Evolutionary conservation across 140 eudicot genomes (phyloP).

Genomic region (Oenanthe javanica): DNA sequence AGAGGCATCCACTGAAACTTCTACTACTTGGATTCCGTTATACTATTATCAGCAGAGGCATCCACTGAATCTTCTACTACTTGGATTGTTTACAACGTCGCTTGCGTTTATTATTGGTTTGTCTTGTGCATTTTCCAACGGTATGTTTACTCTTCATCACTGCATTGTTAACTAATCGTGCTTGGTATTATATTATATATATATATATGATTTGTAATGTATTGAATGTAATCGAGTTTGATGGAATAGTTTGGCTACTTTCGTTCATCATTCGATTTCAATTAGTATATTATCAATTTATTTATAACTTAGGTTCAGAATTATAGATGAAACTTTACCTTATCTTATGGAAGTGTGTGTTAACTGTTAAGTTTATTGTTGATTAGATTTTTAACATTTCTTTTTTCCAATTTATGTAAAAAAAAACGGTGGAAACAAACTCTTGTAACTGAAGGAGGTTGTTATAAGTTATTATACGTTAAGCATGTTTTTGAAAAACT

Average conservation of each 20-base stretch:
- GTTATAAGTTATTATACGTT: not conserved
- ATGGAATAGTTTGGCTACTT: not conserved
- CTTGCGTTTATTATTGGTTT: slow-evolving; percentile 64
- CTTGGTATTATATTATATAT: too few species aligned
- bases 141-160: slow-evolving; percentile 32
- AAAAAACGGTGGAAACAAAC: not conserved
- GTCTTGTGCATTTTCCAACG: slow-evolving; percentile 65
- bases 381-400: not conserved
- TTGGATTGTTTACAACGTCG: slow-evolving; percentile 55
- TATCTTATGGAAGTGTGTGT: not conserved
- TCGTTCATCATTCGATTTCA: not conserved
- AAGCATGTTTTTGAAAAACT: not conserved
- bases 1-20: slow-evolving; percentile 66
- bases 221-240: not conserved
- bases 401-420: not conserved
- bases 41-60: slow-evolving; percentile 52
- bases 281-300: not conserved
- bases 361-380: not conserved
- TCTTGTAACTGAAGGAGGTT: not conserved
- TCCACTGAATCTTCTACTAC: slow-evolving; percentile 64
- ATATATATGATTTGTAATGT: not conserved
- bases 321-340: not conserved
- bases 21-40: slow-evolving; percentile 40
- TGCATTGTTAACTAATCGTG: not conserved
- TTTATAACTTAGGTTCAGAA: not conserved